Base-by-base conservation (phyloP, 2,329 filamentous ascomycete genomes). In the Chalara sp. region DNA sequence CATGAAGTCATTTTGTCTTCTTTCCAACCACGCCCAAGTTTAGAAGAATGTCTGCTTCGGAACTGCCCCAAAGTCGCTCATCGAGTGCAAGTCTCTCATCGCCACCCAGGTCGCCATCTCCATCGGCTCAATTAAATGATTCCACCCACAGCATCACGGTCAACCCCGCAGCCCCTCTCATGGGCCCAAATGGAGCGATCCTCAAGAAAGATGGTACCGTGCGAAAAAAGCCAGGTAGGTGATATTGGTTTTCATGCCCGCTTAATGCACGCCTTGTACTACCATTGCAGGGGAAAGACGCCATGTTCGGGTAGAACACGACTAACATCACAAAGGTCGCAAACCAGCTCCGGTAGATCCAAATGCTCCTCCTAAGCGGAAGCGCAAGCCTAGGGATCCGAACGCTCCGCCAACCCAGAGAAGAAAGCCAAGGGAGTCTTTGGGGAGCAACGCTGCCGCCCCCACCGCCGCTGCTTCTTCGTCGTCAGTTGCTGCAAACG, bases 381-480 rank as follows among this genome's bases (percentile, higher is more conserved):
- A 73, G 6, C 67, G 80, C 50, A 84, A 83, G 60, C 74, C 79
- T 29, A 76, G 72, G 56, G 81, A 84, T 59, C 76, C 80, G 6
- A 81, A 79, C 63, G 76, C 76, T 10, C 75, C 76, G 4, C 71
- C 79, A 1, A 31, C 12, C 4, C 21, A 45, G 43, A 13, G 43
- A 13, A 32, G 43, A 43, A 43, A 28, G 28, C 12, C 28, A 45
- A 45, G 29, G 48, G 41, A 65, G 69, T 42, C 62, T 63, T 32
- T 65, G 66, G 45, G 42, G 47, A 65, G 63, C 49, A 35, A 43
- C 30, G 33, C 52, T 29, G 47, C 35, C 32, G 30, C 41, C 49
- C 12, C 45, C 41, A 4, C 32, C 33, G 29, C 63, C 46, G 8
- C 28, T 13, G 32, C 30, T 6, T 6, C 21, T 21, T 21, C 21